Base-by-base conservation (phyloP, 257 asterid species). In the Fraxinus cuspidata region DNA sequence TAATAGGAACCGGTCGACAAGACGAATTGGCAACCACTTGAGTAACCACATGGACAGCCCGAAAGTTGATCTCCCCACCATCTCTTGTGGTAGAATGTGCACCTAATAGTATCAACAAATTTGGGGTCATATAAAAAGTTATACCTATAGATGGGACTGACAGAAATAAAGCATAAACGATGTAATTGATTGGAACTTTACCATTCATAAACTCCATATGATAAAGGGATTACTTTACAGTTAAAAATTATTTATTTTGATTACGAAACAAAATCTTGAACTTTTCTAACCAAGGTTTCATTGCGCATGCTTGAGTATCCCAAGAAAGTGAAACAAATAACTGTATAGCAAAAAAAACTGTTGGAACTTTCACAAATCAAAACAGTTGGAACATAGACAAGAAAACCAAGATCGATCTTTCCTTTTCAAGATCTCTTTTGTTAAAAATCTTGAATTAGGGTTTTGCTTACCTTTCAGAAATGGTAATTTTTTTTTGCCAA, bases 41-140 rank as follows among this genome's bases (percentile, higher is more conserved):
- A 83, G 79, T 44, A 83, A 1, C 76, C 80, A 53, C 87, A 83
- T 81, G 51, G 86, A 70, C 82, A 86, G 58, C 64, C 85, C 87
- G 70, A 83, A 86, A 70, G 89, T 86, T 60, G 89, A 86, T 79
- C 77, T 79, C 11, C 89, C 89, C 4, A 86, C 73, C 81, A 83
- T 67, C 73, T 83, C 86, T 34, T 21, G 83, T 28, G 89, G 89
- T 77, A 83, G 72, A 31, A 86, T 80, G 81, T 86, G 86, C 71
- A 83, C 85, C 87, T 83, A 21, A 44, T 34, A 28, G 27, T 8
- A 53, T 31, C 63, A 31, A 25, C 47, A 6, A 47, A 76, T 76
- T 76, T 42, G 44, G 71, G 31, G 31, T 25, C 68, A 12, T 16
- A 29, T 12, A 15, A 64, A 63, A 75, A 37, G 34, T 12, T 4